phyloP scores from a whole-genome alignment of 1,139 yeast genomes.

The Yamadazyma atlantica region DNA sequence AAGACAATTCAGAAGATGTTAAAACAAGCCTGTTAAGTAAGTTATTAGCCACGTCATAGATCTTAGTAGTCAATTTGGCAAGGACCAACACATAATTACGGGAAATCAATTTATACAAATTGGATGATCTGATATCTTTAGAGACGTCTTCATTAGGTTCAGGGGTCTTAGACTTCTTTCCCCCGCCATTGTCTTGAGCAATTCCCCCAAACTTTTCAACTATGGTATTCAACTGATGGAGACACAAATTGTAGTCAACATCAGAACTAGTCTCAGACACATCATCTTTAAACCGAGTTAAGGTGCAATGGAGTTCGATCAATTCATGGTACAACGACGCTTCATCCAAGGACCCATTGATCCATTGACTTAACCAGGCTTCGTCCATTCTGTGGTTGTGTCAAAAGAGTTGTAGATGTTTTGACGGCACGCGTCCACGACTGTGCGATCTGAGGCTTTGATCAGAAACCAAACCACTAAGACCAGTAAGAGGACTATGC shows the following conservation, averaged over 20 bases:
- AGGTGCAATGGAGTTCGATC: conserved; percentile 21
- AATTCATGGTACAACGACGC: conserved; percentile 24
- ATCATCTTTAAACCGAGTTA: conserved; percentile 12
- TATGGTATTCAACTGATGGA: conserved; percentile 17
- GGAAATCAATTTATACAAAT: conserved; percentile 32
- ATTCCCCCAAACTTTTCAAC: conserved; percentile 20
- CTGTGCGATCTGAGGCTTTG: too few relatives aligned
- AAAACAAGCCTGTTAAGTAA: conserved; percentile 29
- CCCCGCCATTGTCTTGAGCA: conserved; percentile 4
- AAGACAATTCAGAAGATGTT: conserved; percentile 17
- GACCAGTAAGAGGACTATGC: too few relatives aligned
- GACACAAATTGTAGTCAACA: conserved; percentile 17
- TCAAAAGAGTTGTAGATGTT: background rate
- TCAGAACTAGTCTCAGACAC: conserved; percentile 6
- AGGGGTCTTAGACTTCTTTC: conserved; percentile 12
- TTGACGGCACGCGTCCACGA: background rate
- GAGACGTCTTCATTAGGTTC: conserved; percentile 10
- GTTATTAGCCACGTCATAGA: conserved; percentile 40
- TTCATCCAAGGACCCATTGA: conserved; percentile 20
- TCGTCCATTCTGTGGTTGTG: background rate
- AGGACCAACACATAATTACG: conserved; percentile 29
- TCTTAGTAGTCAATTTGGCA: conserved; percentile 33
- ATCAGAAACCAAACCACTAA: too few relatives aligned
- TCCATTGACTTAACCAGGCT: conserved; percentile 17
- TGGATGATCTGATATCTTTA: conserved; percentile 9